Conservation (phyloP, 345 rosid genomes). For the Salix suchowensis region DNA sequence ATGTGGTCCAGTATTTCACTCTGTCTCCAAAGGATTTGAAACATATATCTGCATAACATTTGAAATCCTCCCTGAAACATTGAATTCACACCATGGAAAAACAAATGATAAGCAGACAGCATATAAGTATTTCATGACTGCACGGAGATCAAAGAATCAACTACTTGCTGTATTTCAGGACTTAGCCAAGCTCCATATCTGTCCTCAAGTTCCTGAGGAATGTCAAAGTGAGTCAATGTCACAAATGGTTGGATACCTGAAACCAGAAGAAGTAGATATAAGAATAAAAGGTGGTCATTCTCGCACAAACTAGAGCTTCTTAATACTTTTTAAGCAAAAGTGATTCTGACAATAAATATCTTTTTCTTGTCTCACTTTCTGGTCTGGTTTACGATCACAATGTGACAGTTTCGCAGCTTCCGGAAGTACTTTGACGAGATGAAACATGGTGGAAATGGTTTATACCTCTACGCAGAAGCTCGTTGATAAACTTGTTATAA, state of each 20-base stretch:
- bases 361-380: background rate
- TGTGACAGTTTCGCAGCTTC: background rate
- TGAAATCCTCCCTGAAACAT: slow-evolving; percentile 52
- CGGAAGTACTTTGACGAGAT: background rate
- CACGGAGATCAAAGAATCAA: background rate
- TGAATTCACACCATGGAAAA: background rate
- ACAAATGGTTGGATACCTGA: slow-evolving; percentile 85
- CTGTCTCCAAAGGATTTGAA: slow-evolving; percentile 52
- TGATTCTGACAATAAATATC: background rate
- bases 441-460: background rate
- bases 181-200: slow-evolving; percentile 78
- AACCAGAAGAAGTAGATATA: slow-evolving; percentile 1
- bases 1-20: slow-evolving; percentile 56
- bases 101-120: background rate
- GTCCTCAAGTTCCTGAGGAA: slow-evolving; percentile 69
- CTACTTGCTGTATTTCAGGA: slow-evolving; percentile 47
- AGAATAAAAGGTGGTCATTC: background rate
- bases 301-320: no score
- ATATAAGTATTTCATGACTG: background rate
- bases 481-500: slow-evolving; percentile 54
- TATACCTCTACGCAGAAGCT: slow-evolving; percentile 49
- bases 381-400: background rate
- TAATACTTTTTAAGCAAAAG: background rate
- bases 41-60: slow-evolving; percentile 50
- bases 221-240: slow-evolving; percentile 62